A percentile compares a stretch with the other conserved stretches of the same genome.
phyloP scores from a whole-genome alignment of 2,329 filamentous ascomycete species.

The Colletotrichum sp. region DNA sequence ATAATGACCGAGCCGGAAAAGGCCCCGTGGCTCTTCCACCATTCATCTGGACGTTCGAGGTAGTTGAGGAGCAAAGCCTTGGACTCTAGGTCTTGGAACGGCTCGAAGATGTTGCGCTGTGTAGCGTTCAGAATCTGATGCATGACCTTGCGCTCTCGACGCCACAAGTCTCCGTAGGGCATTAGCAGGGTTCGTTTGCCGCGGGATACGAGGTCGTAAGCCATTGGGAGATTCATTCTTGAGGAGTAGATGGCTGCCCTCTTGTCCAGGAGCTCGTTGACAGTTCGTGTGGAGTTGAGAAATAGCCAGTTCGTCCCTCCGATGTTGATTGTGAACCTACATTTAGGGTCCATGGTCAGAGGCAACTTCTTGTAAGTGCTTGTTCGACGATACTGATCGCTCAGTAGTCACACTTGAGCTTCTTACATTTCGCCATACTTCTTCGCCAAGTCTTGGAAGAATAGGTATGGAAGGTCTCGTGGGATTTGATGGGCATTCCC shows the following conservation, averaged over 20 bases:
- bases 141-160: background rate
- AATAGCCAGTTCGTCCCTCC: background rate
- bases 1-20: background rate
- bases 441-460: background rate
- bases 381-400: background rate
- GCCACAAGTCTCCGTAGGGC: background rate
- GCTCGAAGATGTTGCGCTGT: background rate
- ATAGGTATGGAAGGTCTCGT: background rate
- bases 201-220: background rate
- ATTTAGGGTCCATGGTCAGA: fast-evolving
- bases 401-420: background rate
- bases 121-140: background rate
- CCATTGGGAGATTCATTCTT: background rate
- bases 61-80: background rate
- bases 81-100: background rate
- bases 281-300: background rate
- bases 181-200: background rate
- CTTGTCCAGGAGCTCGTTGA: background rate
- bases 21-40: background rate
- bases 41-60: background rate
- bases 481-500: background rate
- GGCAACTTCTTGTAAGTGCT: fast-evolving
- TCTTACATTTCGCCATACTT: background rate
- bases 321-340: background rate
- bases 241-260: background rate